Evolutionary conservation across 1,139 yeast species (phyloP).

Genomic region (Taphrina flavorubra): DNA sequence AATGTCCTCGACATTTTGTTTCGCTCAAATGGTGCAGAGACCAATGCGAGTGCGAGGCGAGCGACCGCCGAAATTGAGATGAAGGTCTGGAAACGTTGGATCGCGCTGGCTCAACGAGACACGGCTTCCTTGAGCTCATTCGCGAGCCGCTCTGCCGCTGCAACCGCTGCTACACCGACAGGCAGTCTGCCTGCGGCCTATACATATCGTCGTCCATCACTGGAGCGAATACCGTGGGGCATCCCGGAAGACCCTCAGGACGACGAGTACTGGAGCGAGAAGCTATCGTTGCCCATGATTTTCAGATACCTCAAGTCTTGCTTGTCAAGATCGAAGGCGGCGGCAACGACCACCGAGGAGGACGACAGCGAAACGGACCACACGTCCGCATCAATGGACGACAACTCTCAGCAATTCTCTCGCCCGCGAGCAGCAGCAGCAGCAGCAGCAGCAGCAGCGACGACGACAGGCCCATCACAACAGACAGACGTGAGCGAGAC

Average conservation of each 20-base stretch:
- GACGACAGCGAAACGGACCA: neutral
- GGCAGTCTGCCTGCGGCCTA: neutral
- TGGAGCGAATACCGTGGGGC: conserved; percentile 31
- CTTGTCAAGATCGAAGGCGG: neutral
- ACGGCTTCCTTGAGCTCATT: conserved; percentile 10
- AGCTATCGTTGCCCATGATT: conserved; percentile 16
- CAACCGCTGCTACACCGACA: neutral
- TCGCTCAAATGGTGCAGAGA: neutral
- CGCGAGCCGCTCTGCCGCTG: neutral
- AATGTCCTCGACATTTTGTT: conserved; percentile 13
- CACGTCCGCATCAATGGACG: neutral
- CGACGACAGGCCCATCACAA: neutral
- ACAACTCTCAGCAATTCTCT: neutral
- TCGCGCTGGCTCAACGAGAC: conserved; percentile 8
- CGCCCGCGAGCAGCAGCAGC: neutral
- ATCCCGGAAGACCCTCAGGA: conserved; percentile 22
- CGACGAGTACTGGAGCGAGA: conserved; percentile 21
- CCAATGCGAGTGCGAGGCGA: neutral
- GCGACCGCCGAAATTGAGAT: conserved; percentile 7
- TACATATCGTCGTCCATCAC: neutral
- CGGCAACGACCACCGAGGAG: neutral
- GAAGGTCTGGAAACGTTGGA: conserved; percentile 20
- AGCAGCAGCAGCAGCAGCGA: too few species aligned
- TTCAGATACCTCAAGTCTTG: conserved; percentile 24
- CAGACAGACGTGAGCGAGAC: conserved; percentile 13